Base-by-base conservation (phyloP, 2,329 filamentous ascomycete genomes). In the Cercospora sp. region DNA sequence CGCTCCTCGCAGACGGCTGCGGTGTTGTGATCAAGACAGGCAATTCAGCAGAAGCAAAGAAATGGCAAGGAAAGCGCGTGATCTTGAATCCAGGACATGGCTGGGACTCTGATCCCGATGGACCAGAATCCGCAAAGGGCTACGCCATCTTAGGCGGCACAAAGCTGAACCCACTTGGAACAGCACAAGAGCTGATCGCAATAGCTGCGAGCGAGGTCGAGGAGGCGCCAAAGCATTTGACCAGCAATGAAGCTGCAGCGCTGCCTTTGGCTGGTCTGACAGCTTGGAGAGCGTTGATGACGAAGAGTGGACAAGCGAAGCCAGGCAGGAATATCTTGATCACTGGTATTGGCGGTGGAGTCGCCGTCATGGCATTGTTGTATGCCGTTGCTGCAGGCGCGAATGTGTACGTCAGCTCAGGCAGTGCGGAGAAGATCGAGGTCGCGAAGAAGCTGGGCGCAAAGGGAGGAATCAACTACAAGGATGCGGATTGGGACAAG, bases 261-360 rank as follows among this genome's bases (percentile, higher is more conserved):
- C 78, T 98, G 58, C 93, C 94, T 2, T 82, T 97, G 36, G 93
- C 92, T 0, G 94, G 94, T 0, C 77, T 97, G 68, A 98, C 94
- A 1, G 94, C 87, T 6, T 98, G 93, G 93, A 85, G 95, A 55
- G 94, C 94, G 0, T 82, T 96, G 53, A 87, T 95, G 62, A 90
- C 87, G 6, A 98, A 98, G 84, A 89, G 86, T 60, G 87, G 85
- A 5, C 88, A 89, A 72, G 86, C 86, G 6, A 81, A 83, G 66
- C 79, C 81, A 0, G 92, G 92, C 2, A 82, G 87, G 69, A 96
- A 96, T 76, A 84, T 98, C 3, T 82, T 98, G 33, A 81, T 98
- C 51, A 97, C 94, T 4, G 94, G 94, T 0, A 96, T 98, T 79
- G 94, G 94, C 0, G 94, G 94, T 39, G 94, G 94, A 53, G 94